Conservation (phyloP, 306 rosid species). For the Calophaca sinica region DNA sequence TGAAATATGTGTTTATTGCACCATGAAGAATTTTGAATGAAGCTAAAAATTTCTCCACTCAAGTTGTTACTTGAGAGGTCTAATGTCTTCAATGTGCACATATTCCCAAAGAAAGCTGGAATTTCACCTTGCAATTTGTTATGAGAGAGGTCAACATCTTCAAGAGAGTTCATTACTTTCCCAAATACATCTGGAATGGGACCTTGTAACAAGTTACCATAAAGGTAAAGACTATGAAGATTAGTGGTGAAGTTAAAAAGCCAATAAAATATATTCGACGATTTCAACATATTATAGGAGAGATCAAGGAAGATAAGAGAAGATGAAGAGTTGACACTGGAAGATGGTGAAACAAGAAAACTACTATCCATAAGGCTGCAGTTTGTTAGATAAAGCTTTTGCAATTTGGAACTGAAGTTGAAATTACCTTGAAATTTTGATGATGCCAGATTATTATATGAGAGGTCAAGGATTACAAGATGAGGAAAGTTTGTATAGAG, state of each 20-base stretch:
- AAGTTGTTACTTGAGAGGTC: neutral
- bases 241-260: neutral
- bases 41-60: neutral
- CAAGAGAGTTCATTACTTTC: neutral
- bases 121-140: neutral
- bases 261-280: neutral
- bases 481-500: neutral
- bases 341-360: neutral
- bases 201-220: no score
- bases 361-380: neutral
- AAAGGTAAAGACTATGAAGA: neutral
- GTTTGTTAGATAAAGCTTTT: neutral
- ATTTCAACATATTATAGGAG: neutral
- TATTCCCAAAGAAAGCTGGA: neutral
- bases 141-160: neutral
- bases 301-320: conserved; percentile 39
- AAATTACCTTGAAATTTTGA: neutral
- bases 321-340: neutral
- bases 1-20: neutral
- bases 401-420: neutral
- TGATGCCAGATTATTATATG: neutral
- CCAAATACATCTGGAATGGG: no score
- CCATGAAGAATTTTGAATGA: neutral
- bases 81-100: neutral
- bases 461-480: conserved; percentile 10